Evolutionary conservation across 345 rosid genomes (phyloP), one percentile per base, ranked within the genome.

Genomic region (Citrus cavaleriei): DNA sequence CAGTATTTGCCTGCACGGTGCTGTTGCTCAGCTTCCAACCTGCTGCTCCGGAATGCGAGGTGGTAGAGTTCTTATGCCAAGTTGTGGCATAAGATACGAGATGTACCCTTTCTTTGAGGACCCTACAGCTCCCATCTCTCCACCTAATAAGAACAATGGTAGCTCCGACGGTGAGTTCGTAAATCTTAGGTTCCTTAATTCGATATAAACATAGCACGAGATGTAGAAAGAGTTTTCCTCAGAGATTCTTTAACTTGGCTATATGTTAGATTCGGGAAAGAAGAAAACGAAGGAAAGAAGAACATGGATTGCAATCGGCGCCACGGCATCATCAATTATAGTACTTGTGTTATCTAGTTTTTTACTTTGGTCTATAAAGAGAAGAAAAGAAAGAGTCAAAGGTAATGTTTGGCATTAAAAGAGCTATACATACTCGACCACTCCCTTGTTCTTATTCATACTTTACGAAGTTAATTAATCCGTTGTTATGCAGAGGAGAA

Each of bases 71-170:
- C 65, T 80, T 25, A 10, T 2, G 1, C 83, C 81, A 3, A 77
- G 81, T 25, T 83, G 81, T 49, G 34, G 2, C 21, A 12, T 80
- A 13, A 72, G 79, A 54, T 83, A 67, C 1, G 81, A 80, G 38
- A 2, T 10, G 19, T 55, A 61, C 61, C 79, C 22, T 19, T 80
- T 68, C 19, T 25, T 24, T 2, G 60, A 4, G 38, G 16, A 49
- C 28, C 2, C 70, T 24, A 10, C 24, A 6, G 10, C 7, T 8
- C 68, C 40, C n/a, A 16, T 64, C 13, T 35, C 71, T 67, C 28
- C 14, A 66, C 40, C 73, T 16, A 2, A 6, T 18, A 30, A 51
- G 57, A 30, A 51, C 7, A 12, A 1, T 42, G 51, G 51, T 0
- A 42, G 16, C 51, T 12, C 4, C 0, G 22, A 51, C 0, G 18